Evolutionary conservation across 2,329 filamentous ascomycete species (phyloP).

Genomic region (Fusarium coicis): DNA sequence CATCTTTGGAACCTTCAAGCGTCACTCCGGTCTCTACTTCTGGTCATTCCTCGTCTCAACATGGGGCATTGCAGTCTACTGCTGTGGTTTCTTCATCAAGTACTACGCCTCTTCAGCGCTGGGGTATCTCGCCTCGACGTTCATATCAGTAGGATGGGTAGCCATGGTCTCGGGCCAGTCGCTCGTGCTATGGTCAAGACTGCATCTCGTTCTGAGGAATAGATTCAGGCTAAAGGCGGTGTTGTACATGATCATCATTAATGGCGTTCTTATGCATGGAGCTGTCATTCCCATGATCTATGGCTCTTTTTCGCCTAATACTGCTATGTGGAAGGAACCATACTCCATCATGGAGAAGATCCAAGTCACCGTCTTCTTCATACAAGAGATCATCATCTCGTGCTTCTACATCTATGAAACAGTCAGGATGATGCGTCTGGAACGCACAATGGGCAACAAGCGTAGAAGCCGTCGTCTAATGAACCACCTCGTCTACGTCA

Average conservation of each 20-base stretch:
- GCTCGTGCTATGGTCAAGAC: constrained; percentile 70
- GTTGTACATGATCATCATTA: constrained; percentile 66
- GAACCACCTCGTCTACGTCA: constrained; percentile 58
- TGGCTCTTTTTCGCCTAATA: constrained; percentile 55
- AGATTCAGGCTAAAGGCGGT: constrained; percentile 58
- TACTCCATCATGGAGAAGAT: constrained; percentile 65
- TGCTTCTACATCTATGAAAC: constrained; percentile 65
- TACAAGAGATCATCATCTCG: constrained; percentile 66
- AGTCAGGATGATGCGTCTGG: constrained; percentile 58
- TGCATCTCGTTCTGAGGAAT: constrained; percentile 68
- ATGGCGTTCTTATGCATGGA: constrained; percentile 63
- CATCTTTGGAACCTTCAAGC: constrained; percentile 51
- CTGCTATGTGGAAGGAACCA: constrained; percentile 30
- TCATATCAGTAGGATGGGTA: constrained; percentile 46
- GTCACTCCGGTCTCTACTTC: constrained; percentile 51
- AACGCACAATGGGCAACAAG: constrained; percentile 47
- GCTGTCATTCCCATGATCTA: constrained; percentile 66
- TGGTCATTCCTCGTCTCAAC: constrained; percentile 52
- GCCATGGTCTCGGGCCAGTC: constrained; percentile 70
- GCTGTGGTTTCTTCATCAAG: constrained; percentile 59
- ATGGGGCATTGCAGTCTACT: constrained; percentile 51
- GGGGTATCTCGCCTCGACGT: constrained; percentile 35
- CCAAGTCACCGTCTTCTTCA: constrained; percentile 65
- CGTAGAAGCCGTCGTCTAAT: constrained; percentile 40
- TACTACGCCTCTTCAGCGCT: constrained; percentile 35